Percentiles rank a stretch among this genome's conserved stretches.
These are phyloP conservation scores for Pyrus communis DNA, from an alignment of 306 rosid genomes.

Conservation along the genomic window DNA sequence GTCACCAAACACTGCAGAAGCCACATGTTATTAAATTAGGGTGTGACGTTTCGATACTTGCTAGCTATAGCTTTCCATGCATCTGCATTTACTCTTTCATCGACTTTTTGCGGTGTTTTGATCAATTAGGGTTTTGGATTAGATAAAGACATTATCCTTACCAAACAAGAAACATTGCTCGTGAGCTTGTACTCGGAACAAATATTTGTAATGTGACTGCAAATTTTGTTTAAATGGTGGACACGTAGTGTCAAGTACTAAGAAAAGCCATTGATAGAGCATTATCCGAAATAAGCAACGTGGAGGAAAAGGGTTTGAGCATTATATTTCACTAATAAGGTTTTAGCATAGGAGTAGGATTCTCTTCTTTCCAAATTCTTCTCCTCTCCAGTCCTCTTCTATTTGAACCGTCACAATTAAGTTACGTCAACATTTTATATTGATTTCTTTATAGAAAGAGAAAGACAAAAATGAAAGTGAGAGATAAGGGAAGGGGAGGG, in stretches of 20 bases:
- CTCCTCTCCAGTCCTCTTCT: too few species aligned
- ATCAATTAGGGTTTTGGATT: neutral
- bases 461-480: too few species aligned
- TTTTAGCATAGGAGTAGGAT: too few species aligned
- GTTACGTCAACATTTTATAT: too few species aligned
- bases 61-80: neutral
- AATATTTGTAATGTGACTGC: neutral
- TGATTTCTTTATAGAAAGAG: too few species aligned
- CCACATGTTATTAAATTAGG: neutral
- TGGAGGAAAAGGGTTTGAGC: neutral
- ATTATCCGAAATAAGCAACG: neutral
- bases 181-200: neutral
- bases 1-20: neutral
- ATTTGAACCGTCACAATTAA: too few species aligned
- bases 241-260: neutral
- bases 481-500: too few species aligned
- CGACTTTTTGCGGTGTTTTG: neutral
- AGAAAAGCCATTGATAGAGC: neutral
- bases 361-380: too few species aligned
- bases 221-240: too few species aligned
- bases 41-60: neutral
- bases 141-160: neutral
- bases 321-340: too few species aligned
- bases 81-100: neutral
- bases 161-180: neutral